phyloP scores from a whole-genome alignment of 345 rosid genomes.

The Schrenkiella parvula region DNA sequence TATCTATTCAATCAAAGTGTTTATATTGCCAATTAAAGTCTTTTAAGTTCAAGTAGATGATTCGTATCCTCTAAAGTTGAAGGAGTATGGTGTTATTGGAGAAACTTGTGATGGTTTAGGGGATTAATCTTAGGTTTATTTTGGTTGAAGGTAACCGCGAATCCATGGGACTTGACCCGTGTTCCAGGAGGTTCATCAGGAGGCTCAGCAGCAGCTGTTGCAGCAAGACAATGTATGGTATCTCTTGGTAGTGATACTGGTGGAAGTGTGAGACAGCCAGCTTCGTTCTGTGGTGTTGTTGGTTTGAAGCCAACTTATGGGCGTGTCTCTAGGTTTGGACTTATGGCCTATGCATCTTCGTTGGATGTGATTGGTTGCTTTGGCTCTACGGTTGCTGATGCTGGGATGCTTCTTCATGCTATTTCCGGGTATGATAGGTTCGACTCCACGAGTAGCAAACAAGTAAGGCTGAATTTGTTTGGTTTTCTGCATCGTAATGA shows the following conservation, averaged over 20 bases:
- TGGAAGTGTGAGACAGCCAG: constrained; percentile 97
- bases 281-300: constrained; percentile 92
- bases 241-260: constrained; percentile 99
- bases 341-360: constrained; percentile 92
- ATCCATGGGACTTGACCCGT: constrained; percentile 90
- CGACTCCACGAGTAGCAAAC: constrained; percentile 82
- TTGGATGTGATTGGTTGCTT: constrained; percentile 93
- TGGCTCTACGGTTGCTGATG: constrained; percentile 79
- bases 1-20: too few relatives aligned
- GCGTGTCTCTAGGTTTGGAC: constrained; percentile 91
- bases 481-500: not conserved
- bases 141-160: constrained; percentile 67
- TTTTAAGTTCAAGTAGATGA: not conserved
- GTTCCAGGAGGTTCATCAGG: constrained; percentile 98
- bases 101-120: constrained; percentile 5
- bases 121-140: constrained; percentile 16
- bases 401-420: constrained; percentile 81
- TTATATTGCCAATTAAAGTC: not conserved
- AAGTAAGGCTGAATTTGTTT: constrained; percentile 38
- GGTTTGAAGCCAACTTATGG: constrained; percentile 95
- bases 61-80: not conserved
- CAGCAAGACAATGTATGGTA: constrained; percentile 84
- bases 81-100: not conserved
- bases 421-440: constrained; percentile 74
- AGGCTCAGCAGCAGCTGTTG: constrained; percentile 95